Evolutionary conservation across 2,329 filamentous ascomycete species (phyloP), one percentile per base, ranked within the genome.

Genomic region (Ophiocordyceps polyrhachis-furcata): DNA sequence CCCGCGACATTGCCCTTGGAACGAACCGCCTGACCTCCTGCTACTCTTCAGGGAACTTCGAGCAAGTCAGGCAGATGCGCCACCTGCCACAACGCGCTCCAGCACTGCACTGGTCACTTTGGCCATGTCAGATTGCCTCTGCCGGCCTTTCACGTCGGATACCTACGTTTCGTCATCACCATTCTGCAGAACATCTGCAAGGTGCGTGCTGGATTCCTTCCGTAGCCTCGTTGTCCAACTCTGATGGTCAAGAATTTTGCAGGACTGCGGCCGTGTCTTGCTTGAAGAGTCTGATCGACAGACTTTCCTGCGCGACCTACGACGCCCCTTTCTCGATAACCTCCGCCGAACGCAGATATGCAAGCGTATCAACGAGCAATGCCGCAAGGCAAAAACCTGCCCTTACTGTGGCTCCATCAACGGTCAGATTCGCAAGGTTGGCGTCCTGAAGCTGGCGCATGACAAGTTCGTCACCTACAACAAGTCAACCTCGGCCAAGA

Each of bases 161-260:
- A 95, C 66, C 82, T 99, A 68, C 93, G 85, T 63, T 96, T 96
- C 70, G 88, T 94, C 67, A 98, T 98, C 74, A 98, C 96, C 72
- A 78, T 99, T 56, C 72, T 98, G 63, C 91, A 98, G 74, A 91
- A 88, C 55, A 87, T 98, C 64, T 98, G 88, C 68, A 93, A 91
- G 72, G 85, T 96, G 60, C 77, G 93, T 71, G 81, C 87, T 67
- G 98, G 86, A 76, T 98, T 49, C 70, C 98, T 49, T 94, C 87
- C 0, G 88, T 96, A 43, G 74, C 98, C 14, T 85, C 89, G 1
- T 69, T 98, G 44, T 91, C 91, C 4, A 86, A 83, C 40, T 96
- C 96, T 57, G 91, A 98, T 58, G 87, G 96, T 51, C 91, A 23
- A 6, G 21, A 23, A 91, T 35, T 98, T 59, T 75, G 25, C 21